Evolutionary conservation across 257 asterid genomes (phyloP).

Genomic region (Ligustrum vulgare): DNA sequence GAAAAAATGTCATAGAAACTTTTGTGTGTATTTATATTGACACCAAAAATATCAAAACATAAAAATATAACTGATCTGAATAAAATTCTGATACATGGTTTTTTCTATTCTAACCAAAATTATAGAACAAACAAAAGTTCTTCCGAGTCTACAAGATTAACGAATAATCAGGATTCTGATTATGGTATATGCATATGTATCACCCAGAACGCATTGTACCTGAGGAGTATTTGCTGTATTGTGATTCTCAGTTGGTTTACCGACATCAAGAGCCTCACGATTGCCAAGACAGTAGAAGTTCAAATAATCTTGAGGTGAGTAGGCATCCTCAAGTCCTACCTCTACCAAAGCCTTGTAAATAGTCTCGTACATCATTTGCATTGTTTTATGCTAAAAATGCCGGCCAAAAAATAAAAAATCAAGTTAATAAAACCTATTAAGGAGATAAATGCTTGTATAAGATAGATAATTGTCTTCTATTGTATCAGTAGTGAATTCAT

Average conservation of each 20-base stretch:
- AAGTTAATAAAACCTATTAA: not conserved
- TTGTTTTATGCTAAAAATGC: constrained; percentile 72
- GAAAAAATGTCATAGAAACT: constrained; percentile 26
- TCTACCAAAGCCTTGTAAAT: constrained; percentile 90
- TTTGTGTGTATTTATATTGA: not conserved
- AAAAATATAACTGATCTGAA: not conserved
- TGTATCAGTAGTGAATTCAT: not conserved
- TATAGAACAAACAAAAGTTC: not conserved
- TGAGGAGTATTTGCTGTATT: constrained; percentile 74
- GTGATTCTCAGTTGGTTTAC: constrained; percentile 40
- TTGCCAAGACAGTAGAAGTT: constrained; percentile 94
- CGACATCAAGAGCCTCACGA: constrained; percentile 59
- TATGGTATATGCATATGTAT: not conserved
- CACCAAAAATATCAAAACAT: not conserved
- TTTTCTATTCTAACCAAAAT: not conserved
- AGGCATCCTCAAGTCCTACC: constrained; percentile 86
- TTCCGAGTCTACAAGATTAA: not conserved
- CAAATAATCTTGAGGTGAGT: constrained; percentile 80
- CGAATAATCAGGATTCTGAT: not conserved
- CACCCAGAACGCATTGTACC: constrained; percentile 35
- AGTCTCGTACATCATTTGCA: constrained; percentile 99
- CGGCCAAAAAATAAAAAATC: not conserved
- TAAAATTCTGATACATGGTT: not conserved
- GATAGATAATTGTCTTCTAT: not conserved
- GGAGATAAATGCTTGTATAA: not conserved